These are phyloP conservation scores for Amoebophrya sp. DNA, from an alignment of 169 alveolate species.

Conservation along the genomic window DNA sequence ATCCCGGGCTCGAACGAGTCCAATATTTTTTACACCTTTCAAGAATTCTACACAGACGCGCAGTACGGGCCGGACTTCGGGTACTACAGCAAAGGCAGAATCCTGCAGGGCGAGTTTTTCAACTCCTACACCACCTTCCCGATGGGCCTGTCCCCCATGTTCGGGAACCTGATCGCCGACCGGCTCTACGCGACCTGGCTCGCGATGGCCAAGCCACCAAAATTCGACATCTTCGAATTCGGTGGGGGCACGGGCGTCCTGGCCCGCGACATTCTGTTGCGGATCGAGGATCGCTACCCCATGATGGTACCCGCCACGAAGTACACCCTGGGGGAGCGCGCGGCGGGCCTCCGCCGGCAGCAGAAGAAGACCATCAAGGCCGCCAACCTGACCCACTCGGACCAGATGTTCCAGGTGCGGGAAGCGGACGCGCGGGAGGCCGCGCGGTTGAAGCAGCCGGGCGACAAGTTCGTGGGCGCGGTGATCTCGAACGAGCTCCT, in stretches of 20 bases:
- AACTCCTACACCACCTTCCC: slow-evolving; percentile 28
- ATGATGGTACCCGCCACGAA: background rate
- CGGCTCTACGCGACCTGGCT: slow-evolving; percentile 27
- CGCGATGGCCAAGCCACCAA: background rate
- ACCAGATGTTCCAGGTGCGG: background rate
- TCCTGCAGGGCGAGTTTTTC: slow-evolving; percentile 25
- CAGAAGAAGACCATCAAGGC: slow-evolving; percentile 5
- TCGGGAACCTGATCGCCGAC: slow-evolving; percentile 13
- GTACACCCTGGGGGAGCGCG: slow-evolving; percentile 17
- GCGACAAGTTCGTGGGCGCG: background rate
- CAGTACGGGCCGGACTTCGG: slow-evolving; percentile 35
- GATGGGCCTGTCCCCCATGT: slow-evolving; percentile 24
- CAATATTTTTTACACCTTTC: slow-evolving; percentile 13
- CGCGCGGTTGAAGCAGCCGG: background rate
- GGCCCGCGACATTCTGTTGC: background rate
- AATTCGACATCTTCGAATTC: slow-evolving; percentile 15
- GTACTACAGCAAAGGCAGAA: slow-evolving; percentile 4
- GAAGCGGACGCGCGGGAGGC: slow-evolving; percentile 33
- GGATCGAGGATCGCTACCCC: background rate
- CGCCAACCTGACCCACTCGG: background rate
- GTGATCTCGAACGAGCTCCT: slow-evolving; percentile 31
- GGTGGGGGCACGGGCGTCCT: slow-evolving; percentile 33
- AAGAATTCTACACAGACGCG: slow-evolving; percentile 28
- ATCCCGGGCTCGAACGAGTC: background rate
- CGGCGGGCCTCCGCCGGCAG: slow-evolving; percentile 14